Conservation (phyloP, 345 rosid genomes). For the Lepidium sativum region DNA sequence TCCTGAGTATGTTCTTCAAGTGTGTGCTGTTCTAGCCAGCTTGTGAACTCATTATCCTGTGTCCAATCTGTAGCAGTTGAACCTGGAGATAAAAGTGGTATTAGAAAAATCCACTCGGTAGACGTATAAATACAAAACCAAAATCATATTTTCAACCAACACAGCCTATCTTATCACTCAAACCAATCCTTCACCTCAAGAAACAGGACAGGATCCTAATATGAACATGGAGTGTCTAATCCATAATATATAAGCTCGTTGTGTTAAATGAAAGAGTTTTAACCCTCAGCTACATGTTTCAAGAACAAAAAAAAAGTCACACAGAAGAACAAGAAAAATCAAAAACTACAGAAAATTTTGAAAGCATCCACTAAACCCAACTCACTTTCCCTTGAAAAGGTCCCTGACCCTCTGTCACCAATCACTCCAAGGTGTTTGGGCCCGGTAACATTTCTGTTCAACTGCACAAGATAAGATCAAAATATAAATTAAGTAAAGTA, state of each 20-base stretch:
- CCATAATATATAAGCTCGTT: not conserved
- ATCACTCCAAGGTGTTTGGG: constrained; percentile 90
- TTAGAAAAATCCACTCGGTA: not conserved
- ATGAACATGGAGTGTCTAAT: no score
- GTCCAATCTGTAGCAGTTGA: constrained; percentile 88
- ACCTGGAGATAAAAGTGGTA: constrained; percentile 42
- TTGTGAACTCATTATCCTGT: constrained; percentile 63
- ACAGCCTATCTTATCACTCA: not conserved
- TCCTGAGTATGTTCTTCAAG: constrained; percentile 58
- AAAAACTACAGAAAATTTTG: not conserved
- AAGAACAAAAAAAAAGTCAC: not conserved
- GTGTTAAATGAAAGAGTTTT: not conserved
- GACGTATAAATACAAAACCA: not conserved
- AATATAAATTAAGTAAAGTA: not conserved
- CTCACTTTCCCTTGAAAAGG: constrained; percentile 99
- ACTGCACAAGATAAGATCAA: constrained; percentile 34
- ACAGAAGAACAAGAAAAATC: not conserved
- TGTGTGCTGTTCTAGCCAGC: constrained; percentile 67
- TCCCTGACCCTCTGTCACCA: constrained; percentile 91
- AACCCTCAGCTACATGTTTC: not conserved
- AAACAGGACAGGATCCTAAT: not conserved
- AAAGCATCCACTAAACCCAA: not conserved
- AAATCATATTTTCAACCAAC: not conserved
- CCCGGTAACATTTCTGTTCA: constrained; percentile 88
- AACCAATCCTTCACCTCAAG: not conserved